These are phyloP conservation scores for Paramecium primaurelia DNA, from an alignment of 73 alveolate genomes.

Conservation along the genomic window DNA sequence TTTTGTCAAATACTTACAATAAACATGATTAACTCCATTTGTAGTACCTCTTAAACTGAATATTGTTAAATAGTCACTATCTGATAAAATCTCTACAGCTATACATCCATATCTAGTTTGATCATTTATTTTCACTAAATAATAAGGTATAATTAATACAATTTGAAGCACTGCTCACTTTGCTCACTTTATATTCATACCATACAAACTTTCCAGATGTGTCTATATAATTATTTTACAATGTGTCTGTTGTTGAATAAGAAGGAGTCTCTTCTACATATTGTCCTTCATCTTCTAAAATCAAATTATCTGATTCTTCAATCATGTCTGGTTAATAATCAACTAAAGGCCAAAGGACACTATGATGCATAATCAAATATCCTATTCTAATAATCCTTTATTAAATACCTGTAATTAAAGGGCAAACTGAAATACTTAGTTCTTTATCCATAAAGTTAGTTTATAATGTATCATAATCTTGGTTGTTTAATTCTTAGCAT, in stretches of 20 bases:
- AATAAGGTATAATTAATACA: not conserved
- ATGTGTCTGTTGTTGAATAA: not conserved
- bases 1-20: slow-evolving; percentile 21
- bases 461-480: not conserved
- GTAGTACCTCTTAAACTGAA: not conserved
- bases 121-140: slow-evolving; percentile 23
- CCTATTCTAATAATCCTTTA: not conserved
- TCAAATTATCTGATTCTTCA: not conserved
- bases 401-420: not conserved
- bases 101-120: slow-evolving; percentile 34
- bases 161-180: not conserved
- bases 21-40: slow-evolving; percentile 1
- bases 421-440: slow-evolving; percentile 43
- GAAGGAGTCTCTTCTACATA: not conserved
- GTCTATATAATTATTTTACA: not conserved
- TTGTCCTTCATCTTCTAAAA: not conserved
- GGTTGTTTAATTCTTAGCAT: not conserved
- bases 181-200: not conserved
- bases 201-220: not conserved
- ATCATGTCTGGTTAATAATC: slow-evolving; percentile 2
- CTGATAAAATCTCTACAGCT: not conserved
- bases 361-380: not conserved
- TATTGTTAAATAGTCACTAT: not conserved
- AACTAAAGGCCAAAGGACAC: not conserved
- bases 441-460: not conserved